A percentile compares a stretch with the other conserved stretches of the same genome.
Conservation (phyloP, 2,329 filamentous ascomycete genomes). For the Meredithiella fracta region DNA sequence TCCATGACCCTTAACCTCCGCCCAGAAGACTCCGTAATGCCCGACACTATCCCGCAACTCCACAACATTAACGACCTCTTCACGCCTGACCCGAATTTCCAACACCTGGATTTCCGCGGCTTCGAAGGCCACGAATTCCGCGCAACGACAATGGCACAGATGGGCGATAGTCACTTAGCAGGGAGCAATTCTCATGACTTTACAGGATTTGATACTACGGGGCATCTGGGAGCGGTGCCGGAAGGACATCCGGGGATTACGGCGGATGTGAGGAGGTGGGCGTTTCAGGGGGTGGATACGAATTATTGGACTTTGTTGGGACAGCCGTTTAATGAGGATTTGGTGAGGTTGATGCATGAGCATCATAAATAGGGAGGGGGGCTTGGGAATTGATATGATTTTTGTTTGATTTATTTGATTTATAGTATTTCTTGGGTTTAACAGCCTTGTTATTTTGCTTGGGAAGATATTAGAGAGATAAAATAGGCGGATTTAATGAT, state of each 20-base stretch:
- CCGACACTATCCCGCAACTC: not conserved
- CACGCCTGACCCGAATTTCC: constrained; percentile 12
- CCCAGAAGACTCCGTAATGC: not conserved
- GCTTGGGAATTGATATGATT: too few relatives aligned
- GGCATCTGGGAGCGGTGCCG: not conserved
- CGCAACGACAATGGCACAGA: not conserved
- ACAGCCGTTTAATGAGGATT: constrained; percentile 11
- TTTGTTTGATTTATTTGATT: too few relatives aligned
- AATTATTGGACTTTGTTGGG: constrained; percentile 23
- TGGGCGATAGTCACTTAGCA: not conserved
- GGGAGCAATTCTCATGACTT: too few relatives aligned
- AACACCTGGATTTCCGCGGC: constrained; percentile 6
- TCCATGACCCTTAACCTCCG: not conserved
- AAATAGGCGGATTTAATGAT: too few relatives aligned
- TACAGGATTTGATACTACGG: not conserved
- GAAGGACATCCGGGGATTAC: constrained; percentile 18
- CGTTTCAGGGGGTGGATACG: constrained; percentile 26
- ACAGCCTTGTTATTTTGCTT: too few relatives aligned
- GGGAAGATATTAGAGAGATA: too few relatives aligned
- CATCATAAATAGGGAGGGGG: too few relatives aligned
- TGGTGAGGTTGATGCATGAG: constrained; percentile 8
- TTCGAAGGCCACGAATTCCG: constrained; percentile 13
- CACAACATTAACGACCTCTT: constrained; percentile 9
- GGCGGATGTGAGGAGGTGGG: constrained; percentile 24
- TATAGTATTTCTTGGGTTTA: too few relatives aligned